These are phyloP conservation scores for Tricholoma flavovirens DNA, from an alignment of 768 basidiomycete species.

Conservation along the genomic window DNA sequence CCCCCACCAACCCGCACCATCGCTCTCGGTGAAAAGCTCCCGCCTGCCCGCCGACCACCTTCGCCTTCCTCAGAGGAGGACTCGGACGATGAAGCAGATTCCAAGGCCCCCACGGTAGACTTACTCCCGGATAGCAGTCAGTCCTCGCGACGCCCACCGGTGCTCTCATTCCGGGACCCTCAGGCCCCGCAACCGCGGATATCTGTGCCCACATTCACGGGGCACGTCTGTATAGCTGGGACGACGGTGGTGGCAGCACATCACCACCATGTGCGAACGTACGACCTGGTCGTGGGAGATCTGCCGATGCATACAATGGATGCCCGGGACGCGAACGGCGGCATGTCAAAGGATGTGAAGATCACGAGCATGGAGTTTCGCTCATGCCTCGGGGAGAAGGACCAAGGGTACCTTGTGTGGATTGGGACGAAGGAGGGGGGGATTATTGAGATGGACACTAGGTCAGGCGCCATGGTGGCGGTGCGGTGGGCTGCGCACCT, in stretches of 20 bases:
- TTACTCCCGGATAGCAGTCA: slow-evolving; percentile 62
- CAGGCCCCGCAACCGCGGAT: slow-evolving; percentile 41
- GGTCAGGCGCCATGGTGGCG: slow-evolving; percentile 50
- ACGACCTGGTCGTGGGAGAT: slow-evolving; percentile 48
- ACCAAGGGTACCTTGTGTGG: slow-evolving; percentile 70
- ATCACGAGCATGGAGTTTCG: slow-evolving; percentile 79
- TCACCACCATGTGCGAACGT: slow-evolving; percentile 55
- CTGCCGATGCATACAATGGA: slow-evolving; percentile 47
- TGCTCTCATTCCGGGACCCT: slow-evolving; percentile 34
- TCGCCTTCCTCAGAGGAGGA: slow-evolving; percentile 47
- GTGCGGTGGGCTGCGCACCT: slow-evolving; percentile 60
- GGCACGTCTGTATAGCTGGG: slow-evolving; percentile 52
- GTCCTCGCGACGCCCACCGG: slow-evolving; percentile 53
- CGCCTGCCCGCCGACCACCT: slow-evolving; percentile 47
- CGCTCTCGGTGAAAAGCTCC: slow-evolving; percentile 62
- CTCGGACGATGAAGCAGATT: slow-evolving; percentile 57
- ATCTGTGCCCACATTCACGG: slow-evolving; percentile 52
- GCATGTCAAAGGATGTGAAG: slow-evolving; percentile 52
- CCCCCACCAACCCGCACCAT: slow-evolving; percentile 77
- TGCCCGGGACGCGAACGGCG: slow-evolving; percentile 46
- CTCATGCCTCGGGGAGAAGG: slow-evolving; percentile 35
- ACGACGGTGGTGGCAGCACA: slow-evolving; percentile 53
- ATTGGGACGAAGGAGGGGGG: slow-evolving; percentile 88
- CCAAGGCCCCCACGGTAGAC: slow-evolving; percentile 38
- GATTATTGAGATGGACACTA: slow-evolving; percentile 75